phyloP scores from a whole-genome alignment of 208 protist species.

The Trypanosoma theileri region DNA sequence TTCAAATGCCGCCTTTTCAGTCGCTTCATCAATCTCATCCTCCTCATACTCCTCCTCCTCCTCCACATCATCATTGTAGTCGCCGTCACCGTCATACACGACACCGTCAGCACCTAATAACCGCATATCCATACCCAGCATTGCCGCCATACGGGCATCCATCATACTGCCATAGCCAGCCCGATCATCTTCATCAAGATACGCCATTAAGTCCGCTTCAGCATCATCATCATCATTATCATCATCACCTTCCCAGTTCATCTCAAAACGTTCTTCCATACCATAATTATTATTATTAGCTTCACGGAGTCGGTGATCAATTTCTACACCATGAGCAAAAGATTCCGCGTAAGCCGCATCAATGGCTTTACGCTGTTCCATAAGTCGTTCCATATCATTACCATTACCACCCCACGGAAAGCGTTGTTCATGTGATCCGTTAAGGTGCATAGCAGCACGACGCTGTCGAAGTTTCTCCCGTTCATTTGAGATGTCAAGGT shows the following conservation, averaged over 20 bases:
- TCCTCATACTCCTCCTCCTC: conserved; percentile 30
- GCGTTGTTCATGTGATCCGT: conserved; percentile 4
- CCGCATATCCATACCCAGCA: conserved; percentile 30
- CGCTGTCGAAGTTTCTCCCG: conserved; percentile 68
- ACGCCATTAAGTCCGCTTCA: conserved; percentile 76
- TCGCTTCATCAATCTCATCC: conserved; percentile 4
- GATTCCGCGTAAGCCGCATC: conserved; percentile 15
- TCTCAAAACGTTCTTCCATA: conserved; percentile 35
- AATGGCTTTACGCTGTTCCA: conserved; percentile 8
- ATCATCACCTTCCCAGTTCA: conserved; percentile 25
- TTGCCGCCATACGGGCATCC: conserved; percentile 40
- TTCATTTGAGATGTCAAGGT: conserved; percentile 81
- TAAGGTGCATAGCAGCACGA: conserved; percentile 34
- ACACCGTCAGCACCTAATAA: conserved; percentile 30
- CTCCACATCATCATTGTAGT: conserved; percentile 14
- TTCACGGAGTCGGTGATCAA: conserved; percentile 20
- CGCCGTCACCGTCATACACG: conserved; percentile 4
- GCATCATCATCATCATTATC: conserved; percentile 33
- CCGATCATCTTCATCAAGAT: conserved; percentile 72
- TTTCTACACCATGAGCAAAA: conserved; percentile 23
- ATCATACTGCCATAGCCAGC: conserved; percentile 45
- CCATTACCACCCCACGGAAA: conserved; percentile 12
- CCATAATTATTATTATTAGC: conserved; percentile 14
- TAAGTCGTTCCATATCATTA: neutral
- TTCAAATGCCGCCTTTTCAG: conserved; percentile 29